A percentile compares a stretch with the other conserved stretches of the same genome.
Evolutionary conservation across 768 basidiomycete genomes (phyloP).

Genomic region (Psilocybe azurescens): DNA sequence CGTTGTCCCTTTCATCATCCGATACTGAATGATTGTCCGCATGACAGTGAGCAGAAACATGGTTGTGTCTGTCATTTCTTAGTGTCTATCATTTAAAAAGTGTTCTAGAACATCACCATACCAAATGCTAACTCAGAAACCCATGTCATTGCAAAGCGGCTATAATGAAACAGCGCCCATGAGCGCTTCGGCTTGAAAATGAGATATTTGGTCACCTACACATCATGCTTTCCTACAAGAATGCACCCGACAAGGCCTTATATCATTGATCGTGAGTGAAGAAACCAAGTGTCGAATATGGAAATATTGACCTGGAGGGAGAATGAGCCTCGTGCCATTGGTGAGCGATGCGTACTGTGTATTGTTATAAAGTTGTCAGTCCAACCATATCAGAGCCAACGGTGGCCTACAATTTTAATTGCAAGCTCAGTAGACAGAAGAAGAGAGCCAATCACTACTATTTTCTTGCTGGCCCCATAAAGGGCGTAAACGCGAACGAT

Average conservation of each 20-base stretch:
- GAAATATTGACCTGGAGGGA: too few species aligned
- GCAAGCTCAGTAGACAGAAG: not conserved
- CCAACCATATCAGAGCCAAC: not conserved
- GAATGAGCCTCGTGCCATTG: not conserved
- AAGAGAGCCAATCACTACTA: not conserved
- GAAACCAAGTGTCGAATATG: too few species aligned
- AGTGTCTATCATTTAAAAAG: not conserved
- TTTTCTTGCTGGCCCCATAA: not conserved
- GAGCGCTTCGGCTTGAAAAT: not conserved
- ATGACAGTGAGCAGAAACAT: too few species aligned
- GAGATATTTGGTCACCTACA: not conserved
- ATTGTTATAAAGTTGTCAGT: not conserved
- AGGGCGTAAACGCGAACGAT: conserved; percentile 10
- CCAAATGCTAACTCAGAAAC: conserved; percentile 12
- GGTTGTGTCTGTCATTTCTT: not conserved
- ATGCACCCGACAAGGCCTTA: too few species aligned
- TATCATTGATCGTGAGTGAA: too few species aligned
- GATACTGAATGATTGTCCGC: not conserved
- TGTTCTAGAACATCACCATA: not conserved
- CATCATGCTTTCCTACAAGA: not conserved
- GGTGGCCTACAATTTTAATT: too few species aligned
- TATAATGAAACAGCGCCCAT: not conserved
- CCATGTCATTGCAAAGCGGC: conserved; percentile 6
- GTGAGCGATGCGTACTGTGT: conserved; percentile 1
- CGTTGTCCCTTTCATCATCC: not conserved